phyloP scores from a whole-genome alignment of 164 flowering plant species.

The Dillenia suffruticosa region DNA sequence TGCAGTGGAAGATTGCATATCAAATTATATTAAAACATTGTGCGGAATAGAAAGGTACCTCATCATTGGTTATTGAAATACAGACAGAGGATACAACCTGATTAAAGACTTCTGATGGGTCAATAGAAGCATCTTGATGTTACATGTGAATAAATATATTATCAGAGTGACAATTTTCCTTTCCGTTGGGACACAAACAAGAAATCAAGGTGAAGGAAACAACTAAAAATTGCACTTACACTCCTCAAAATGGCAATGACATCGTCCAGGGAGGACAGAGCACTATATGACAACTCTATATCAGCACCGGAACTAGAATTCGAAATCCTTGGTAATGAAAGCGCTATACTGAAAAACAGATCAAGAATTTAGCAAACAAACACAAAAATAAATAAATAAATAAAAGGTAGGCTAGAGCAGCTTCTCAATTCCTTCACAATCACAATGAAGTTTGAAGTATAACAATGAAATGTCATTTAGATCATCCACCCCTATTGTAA shows the following conservation, averaged over 20 bases:
- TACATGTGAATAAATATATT: neutral
- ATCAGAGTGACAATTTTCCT: slow-evolving; percentile 1
- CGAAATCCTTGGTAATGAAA: slow-evolving; percentile 72
- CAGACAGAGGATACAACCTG: slow-evolving; percentile 87
- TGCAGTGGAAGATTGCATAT: too few relatives aligned
- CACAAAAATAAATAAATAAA: too few relatives aligned
- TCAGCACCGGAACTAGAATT: slow-evolving; percentile 36
- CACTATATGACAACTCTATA: slow-evolving; percentile 67
- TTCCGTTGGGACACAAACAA: slow-evolving; percentile 3
- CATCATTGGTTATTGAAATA: slow-evolving; percentile 65
- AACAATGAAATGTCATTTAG: too few relatives aligned
- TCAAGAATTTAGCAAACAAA: slow-evolving; percentile 59
- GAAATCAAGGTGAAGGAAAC: neutral
- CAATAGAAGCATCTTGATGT: slow-evolving; percentile 90
- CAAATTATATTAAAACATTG: neutral
- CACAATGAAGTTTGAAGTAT: too few relatives aligned
- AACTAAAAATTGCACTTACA: slow-evolving; percentile 38
- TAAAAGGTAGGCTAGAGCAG: too few relatives aligned
- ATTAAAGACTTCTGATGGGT: slow-evolving; percentile 93
- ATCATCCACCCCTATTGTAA: too few relatives aligned
- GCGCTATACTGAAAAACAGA: slow-evolving; percentile 83
- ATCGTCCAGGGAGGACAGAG: slow-evolving; percentile 90
- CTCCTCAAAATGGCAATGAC: slow-evolving; percentile 89
- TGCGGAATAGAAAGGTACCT: slow-evolving; percentile 33
- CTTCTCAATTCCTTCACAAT: too few relatives aligned